A percentile compares a stretch with the other conserved stretches of the same genome.
phyloP scores from a whole-genome alignment of 257 asterid species.

The Plantago ovata region DNA sequence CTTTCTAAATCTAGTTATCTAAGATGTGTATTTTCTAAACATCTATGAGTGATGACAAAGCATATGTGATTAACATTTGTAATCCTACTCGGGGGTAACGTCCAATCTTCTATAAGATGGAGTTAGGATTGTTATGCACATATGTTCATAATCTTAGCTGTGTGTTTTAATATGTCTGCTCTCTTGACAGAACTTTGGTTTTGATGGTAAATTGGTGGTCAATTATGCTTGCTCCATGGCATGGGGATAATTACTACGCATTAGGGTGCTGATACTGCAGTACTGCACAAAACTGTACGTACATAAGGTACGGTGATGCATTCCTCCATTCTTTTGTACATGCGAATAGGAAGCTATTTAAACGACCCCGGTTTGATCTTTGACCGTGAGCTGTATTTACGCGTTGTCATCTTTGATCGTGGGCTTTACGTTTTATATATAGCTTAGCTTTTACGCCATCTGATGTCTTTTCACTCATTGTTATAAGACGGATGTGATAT shows the following conservation, averaged over 20 bases:
- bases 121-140: conserved; percentile 12
- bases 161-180: not conserved
- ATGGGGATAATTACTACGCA: conserved; percentile 71
- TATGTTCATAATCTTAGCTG: conserved; percentile 6
- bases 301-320: conserved; percentile 20
- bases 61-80: conserved; percentile 1
- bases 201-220: conserved; percentile 89
- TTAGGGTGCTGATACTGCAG: conserved; percentile 9
- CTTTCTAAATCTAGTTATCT: not conserved
- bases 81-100: not conserved
- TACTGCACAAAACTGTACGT: conserved; percentile 18
- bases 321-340: not conserved
- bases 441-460: too few species aligned
- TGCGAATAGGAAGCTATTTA: not conserved
- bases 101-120: not conserved
- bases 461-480: too few species aligned
- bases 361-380: too few species aligned
- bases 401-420: too few species aligned
- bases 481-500: too few species aligned
- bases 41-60: conserved; percentile 2
- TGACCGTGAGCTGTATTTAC: too few species aligned
- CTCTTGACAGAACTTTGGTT: conserved; percentile 75
- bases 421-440: too few species aligned
- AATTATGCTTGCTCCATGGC: conserved; percentile 98
- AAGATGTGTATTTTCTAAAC: not conserved